Base-by-base conservation (phyloP, 1,284 basidiomycete species). In the Sporisorium scitamineum region DNA sequence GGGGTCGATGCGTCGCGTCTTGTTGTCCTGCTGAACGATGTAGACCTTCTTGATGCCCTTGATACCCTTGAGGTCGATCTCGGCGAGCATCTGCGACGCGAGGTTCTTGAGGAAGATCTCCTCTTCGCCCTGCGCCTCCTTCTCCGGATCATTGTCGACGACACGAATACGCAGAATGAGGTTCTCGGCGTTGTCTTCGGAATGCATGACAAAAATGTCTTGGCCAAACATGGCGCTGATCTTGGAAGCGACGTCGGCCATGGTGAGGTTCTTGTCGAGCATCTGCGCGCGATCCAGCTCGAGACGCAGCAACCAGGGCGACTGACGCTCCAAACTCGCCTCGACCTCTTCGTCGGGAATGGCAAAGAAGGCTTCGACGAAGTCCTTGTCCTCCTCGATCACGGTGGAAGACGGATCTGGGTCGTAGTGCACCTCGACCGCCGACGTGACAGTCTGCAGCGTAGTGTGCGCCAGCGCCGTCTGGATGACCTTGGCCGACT, bases 331-430 rank as follows among this genome's bases (percentile, higher is more conserved):
- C 1, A 97, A 87, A 81, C 96, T 95, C 13, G 91, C 89, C 85
- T 97, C 94, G 69, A 97, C 92, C 65, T 97, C 94, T 83, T 97
- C 95, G 83, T 99, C 97, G 10, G 96, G 96, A 86, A 99, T 98
- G 62, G 95, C 95, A 85, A 99, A 99, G 93, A 98, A 98, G 0
- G 95, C 95, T 82, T 98, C 94, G 59, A 99, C 96, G 84, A 99
- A 99, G 58, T 96, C 91, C 54, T 90, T 88, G 87, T 99, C 97
- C 83, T 98, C 96, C 79, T 97, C 94, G 85, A 99, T 97, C 83
- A 95, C 92, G 11, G 97, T 99, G 0, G 92, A 90, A 20, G 90
- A 91, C 26, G 94, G 93, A 82, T 97, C 92, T 0, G 97, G 97
- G 85, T 99, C 97, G 85, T 98, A 99, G 90, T 95, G 96, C 79